Conservation (phyloP, 1,284 basidiomycete genomes). For the Mycena sp. region DNA sequence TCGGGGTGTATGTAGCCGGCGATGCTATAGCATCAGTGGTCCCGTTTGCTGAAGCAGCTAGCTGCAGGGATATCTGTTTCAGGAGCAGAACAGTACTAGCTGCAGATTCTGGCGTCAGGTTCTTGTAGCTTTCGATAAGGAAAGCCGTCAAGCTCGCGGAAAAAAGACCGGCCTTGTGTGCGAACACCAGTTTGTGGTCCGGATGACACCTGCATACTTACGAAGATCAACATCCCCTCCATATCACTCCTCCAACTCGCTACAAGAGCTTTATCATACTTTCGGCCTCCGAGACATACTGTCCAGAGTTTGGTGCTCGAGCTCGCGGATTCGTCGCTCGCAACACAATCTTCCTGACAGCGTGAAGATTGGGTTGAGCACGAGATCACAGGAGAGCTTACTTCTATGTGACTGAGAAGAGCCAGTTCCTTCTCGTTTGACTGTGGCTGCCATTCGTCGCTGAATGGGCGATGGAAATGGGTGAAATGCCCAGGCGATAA, state of each 20-base stretch:
- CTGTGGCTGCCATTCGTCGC: no score
- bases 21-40: not conserved
- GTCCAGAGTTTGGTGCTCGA: not conserved
- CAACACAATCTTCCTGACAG: no score
- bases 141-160: slow-evolving; percentile 14
- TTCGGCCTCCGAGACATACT: not conserved
- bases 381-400: no score
- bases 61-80: not conserved
- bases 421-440: no score
- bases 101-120: not conserved
- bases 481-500: no score
- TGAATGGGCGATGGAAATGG: no score
- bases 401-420: no score
- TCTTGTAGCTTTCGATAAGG: slow-evolving; percentile 15
- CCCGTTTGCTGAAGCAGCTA: not conserved
- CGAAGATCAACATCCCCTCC: slow-evolving; percentile 12
- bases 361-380: no score
- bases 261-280: not conserved
- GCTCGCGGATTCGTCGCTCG: no score
- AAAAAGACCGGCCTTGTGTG: slow-evolving; percentile 10
- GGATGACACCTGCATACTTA: not conserved
- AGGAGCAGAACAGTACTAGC: not conserved
- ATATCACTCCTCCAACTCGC: slow-evolving; percentile 1
- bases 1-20: not conserved
- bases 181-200: no score